Evolutionary conservation across 495 filamentous ascomycete genomes (phyloP).

Genomic region (Neurospora sp.): DNA sequence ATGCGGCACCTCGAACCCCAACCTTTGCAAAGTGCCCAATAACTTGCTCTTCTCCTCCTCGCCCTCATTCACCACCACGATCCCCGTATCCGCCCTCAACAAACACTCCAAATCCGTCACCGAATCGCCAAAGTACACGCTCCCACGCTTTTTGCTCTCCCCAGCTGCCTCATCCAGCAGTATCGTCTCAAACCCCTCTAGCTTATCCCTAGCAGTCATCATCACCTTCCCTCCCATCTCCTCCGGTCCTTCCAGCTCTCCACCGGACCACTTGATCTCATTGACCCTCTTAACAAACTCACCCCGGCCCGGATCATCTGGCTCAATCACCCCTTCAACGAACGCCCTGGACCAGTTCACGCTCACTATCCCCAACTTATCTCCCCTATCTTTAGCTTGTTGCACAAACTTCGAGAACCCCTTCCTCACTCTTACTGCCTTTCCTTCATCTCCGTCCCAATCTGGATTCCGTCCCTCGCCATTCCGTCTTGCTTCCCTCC

Average conservation of each 20-base stretch:
- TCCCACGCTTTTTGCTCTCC: neutral
- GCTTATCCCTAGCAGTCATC: conserved; percentile 17
- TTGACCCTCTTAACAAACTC: conserved; percentile 17
- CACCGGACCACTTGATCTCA: conserved; percentile 18
- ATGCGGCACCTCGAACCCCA: conserved; percentile 28
- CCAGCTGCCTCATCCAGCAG: neutral
- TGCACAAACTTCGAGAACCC: conserved; percentile 27
- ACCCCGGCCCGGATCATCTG: neutral
- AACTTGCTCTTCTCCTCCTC: conserved; percentile 20
- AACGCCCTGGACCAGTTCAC: conserved; percentile 39
- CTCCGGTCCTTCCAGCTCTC: conserved; percentile 23
- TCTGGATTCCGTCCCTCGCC: conserved; percentile 1
- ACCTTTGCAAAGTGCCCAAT: conserved; percentile 22
- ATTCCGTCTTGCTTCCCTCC: conserved; percentile 13
- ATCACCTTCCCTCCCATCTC: conserved; percentile 16
- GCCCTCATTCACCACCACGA: conserved; percentile 27
- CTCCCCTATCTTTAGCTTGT: conserved; percentile 4
- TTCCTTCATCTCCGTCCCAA: conserved; percentile 7
- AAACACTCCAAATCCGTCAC: conserved; percentile 28
- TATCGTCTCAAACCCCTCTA: conserved; percentile 9
- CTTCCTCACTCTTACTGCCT: conserved; percentile 18
- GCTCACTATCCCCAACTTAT: conserved; percentile 29
- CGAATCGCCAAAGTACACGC: conserved; percentile 26
- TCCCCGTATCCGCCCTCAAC: conserved; percentile 22
- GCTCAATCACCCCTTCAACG: conserved; percentile 20